phyloP scores from a whole-genome alignment of 2,329 filamentous ascomycete species.

The Trichoderma hamatum region DNA sequence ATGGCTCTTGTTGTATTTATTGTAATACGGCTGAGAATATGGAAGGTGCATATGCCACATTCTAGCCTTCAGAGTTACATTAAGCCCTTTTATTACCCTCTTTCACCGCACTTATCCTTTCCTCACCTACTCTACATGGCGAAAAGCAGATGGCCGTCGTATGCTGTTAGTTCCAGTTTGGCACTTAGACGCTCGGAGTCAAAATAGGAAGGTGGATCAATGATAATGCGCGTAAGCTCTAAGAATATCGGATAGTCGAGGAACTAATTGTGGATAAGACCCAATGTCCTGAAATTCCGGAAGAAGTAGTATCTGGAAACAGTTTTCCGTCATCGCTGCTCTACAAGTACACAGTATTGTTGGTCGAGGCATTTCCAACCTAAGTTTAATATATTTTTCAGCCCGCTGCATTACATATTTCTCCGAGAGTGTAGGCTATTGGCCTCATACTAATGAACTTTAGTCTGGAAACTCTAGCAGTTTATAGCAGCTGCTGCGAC shows the following conservation, averaged over 20 bases:
- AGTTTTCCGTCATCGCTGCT: not conserved
- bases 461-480: not conserved
- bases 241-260: slow-evolving; percentile 11
- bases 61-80: not conserved
- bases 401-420: not conserved
- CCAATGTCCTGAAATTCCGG: not conserved
- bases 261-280: not conserved
- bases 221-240: slow-evolving; percentile 21
- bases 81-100: not conserved
- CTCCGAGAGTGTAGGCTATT: not conserved
- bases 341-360: not conserved
- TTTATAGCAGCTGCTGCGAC: not conserved
- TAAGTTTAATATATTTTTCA: not conserved
- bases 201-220: slow-evolving; percentile 15
- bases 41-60: not conserved
- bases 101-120: not conserved
- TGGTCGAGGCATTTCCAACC: not conserved
- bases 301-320: not conserved
- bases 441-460: not conserved
- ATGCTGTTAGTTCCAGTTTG: not conserved
- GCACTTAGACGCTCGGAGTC: not conserved
- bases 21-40: not conserved
- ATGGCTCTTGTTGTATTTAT: not conserved
- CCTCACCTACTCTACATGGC: not conserved
- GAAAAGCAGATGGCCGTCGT: not conserved